Base-by-base conservation (phyloP, 345 rosid species). In the Lumnitzera littorea region DNA sequence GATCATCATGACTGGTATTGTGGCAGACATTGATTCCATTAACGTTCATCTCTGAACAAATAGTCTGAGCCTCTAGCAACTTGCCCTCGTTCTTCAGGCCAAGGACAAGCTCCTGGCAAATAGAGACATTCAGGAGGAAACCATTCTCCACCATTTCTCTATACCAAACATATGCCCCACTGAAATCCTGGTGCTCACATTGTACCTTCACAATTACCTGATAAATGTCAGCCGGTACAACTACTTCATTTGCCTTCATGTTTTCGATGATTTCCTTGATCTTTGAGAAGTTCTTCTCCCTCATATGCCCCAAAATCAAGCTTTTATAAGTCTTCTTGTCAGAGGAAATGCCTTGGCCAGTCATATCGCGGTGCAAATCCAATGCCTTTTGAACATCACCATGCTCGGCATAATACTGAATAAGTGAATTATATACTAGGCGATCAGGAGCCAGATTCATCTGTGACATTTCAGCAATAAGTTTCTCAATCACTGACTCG, bases 161-260 rank as follows among this genome's bases (percentile, higher is more conserved):
- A 71, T 77, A 84, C 91, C 95, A 86, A 69, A 11, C 24, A 68
- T 83, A 88, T 36, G 89, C 98, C 48, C 79, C 87, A 48, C 31
- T 36, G 62, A 73, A 84, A 55, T 82, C 78, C 62, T 72, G 78
- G 17, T 43, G 54, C 55, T 83, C 79, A 52, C 91, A 84, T 62
- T 79, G 63, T 31, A 87, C 91, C 56, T 72, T 80, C 62, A 91
- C 70, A 62, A 91, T 64, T 64, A 88, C 51, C 67, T 63, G 71
- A 65, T 83, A 89, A 2, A 96, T 89, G 76, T 83, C 96, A 48
- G 85, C 92, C 71, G 76, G 76, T 25, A 79, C 87, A 50, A 56
- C 61, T 70, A 82, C 47, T 53, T 71, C 81, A 60, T 72, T 72
- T 43, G 51, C 66, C 65, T 74, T 89, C 96, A 87, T 85, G 62